These are phyloP conservation scores for Monilinia fructicola DNA, from an alignment of 2,329 filamentous ascomycete species.

Conservation along the genomic window DNA sequence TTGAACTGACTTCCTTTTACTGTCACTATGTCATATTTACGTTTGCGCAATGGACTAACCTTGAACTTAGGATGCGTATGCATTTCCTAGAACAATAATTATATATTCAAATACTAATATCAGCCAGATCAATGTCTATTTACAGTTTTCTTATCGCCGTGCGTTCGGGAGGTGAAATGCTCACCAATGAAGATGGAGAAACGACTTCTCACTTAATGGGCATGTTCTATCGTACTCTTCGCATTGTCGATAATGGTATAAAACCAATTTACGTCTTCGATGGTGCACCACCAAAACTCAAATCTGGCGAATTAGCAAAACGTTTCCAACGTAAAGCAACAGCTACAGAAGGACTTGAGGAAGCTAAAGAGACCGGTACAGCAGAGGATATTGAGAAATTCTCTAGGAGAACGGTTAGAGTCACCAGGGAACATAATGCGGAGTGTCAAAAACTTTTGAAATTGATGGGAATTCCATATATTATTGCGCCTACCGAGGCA, in stretches of 20 bases:
- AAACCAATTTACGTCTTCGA: conserved; percentile 99
- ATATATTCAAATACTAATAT: conserved; percentile 27
- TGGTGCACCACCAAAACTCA: conserved; percentile 92
- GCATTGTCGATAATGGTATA: conserved; percentile 98
- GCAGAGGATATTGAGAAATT: conserved; percentile 99
- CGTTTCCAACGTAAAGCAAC: conserved; percentile 94
- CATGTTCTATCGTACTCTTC: conserved; percentile 97
- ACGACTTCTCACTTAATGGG: conserved; percentile 99
- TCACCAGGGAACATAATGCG: conserved; percentile 94
- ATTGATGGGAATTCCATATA: conserved; percentile 94
- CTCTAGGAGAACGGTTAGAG: conserved; percentile 84
- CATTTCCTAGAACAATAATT: not conserved
- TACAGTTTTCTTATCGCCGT: conserved; percentile 99
- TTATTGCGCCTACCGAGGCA: conserved; percentile 93
- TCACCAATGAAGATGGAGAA: conserved; percentile 92
- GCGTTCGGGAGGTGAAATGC: conserved; percentile 91
- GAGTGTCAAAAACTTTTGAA: conserved; percentile 90
- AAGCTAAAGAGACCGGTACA: conserved; percentile 95
- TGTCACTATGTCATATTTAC: conserved; percentile 7
- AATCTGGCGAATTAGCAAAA: conserved; percentile 94
- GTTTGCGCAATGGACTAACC: conserved; percentile 27
- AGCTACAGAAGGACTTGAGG: conserved; percentile 84
- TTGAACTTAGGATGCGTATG: conserved; percentile 56
- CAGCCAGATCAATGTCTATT: conserved; percentile 85
- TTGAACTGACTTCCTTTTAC: too few relatives aligned